A percentile compares a stretch with the other conserved stretches of the same genome.
phyloP scores from a whole-genome alignment of 83 land plant species.

The Picea mariana region DNA sequence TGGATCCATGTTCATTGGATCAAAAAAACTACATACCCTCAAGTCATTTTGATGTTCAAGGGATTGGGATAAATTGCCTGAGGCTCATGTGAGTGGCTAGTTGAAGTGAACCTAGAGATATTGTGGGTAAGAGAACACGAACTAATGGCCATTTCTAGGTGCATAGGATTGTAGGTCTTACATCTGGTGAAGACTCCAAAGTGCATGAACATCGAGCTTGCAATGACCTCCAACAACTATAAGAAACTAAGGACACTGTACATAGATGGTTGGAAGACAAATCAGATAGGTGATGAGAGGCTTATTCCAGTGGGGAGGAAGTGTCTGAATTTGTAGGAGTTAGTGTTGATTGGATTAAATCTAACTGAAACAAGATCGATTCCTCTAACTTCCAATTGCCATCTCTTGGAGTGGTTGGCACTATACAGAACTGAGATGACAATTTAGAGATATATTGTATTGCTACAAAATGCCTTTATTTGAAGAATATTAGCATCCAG shows the following conservation, averaged over 20 bases:
- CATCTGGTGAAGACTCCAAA: slow-evolving; percentile 66
- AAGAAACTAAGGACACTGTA: slow-evolving; percentile 59
- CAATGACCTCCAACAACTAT: slow-evolving; percentile 42
- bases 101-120: too few species aligned
- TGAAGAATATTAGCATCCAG: slow-evolving; percentile 86
- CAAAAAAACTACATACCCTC: too few species aligned
- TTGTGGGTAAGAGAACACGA: too few species aligned
- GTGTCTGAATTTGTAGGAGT: slow-evolving; percentile 38
- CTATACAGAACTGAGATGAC: slow-evolving; percentile 64
- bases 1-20: too few species aligned
- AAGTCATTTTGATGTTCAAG: too few species aligned
- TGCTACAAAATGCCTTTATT: slow-evolving; percentile 51
- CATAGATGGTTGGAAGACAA: slow-evolving; percentile 74
- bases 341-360: slow-evolving; percentile 75
- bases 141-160: slow-evolving; percentile 50
- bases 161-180: slow-evolving; percentile 47
- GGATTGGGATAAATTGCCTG: too few species aligned
- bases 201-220: slow-evolving; percentile 53
- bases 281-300: slow-evolving; percentile 75
- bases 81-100: too few species aligned
- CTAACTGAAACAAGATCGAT: slow-evolving; percentile 38
- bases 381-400: slow-evolving; percentile 44
- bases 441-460: slow-evolving; percentile 78
- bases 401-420: slow-evolving; percentile 61
- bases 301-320: slow-evolving; percentile 36